A percentile compares a stretch with the other conserved stretches of the same genome.
Conservation (phyloP, 768 basidiomycete species). For the Gloeostereum incarnatum region DNA sequence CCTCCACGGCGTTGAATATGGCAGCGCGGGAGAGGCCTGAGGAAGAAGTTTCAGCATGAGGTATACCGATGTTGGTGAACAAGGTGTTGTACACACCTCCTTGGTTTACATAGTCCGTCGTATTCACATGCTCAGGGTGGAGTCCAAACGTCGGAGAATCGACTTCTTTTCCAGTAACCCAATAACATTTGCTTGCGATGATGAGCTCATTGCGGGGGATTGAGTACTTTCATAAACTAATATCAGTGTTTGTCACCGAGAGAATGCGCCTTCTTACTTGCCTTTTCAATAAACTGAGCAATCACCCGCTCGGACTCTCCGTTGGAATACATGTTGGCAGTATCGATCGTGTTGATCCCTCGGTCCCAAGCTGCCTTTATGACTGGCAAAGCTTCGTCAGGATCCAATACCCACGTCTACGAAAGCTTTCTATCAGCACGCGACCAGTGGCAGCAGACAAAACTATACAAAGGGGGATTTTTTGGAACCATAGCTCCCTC, state of each 20-base stretch:
- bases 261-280: neutral
- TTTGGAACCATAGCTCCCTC: neutral
- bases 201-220: constrained; percentile 16
- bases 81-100: no score
- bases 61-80: no score
- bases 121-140: no score
- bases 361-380: constrained; percentile 19
- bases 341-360: constrained; percentile 16
- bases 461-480: no score
- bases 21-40: constrained; percentile 31
- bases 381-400: constrained; percentile 13
- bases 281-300: constrained; percentile 9
- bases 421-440: no score
- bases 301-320: constrained; percentile 12
- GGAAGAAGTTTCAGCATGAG: no score
- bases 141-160: no score
- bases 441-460: no score
- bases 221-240: constrained; percentile 10
- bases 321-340: constrained; percentile 16
- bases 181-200: constrained; percentile 18
- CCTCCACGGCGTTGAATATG: constrained; percentile 26
- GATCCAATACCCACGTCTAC: constrained; percentile 13
- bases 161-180: constrained; percentile 21
- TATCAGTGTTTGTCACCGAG: neutral
- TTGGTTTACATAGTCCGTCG: no score